Percentiles rank a stretch among this genome's conserved stretches.
Evolutionary conservation across 352 stramenopile genomes (phyloP).

Genomic region (Detonula confervacea): DNA sequence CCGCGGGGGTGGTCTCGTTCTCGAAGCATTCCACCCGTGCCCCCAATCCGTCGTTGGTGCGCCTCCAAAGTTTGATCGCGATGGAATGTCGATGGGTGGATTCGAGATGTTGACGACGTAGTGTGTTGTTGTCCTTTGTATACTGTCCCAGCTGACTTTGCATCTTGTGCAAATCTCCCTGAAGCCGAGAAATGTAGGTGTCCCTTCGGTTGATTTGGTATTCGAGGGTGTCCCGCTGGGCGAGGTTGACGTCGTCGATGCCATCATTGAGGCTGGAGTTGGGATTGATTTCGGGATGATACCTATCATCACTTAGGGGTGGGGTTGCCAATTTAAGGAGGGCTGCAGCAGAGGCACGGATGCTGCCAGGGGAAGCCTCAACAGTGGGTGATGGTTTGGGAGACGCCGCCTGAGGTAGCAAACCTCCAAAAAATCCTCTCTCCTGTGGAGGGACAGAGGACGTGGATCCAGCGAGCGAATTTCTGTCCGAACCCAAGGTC

Average conservation of each 20-base stretch:
- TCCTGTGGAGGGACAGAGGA: too few relatives aligned
- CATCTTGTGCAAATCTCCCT: slow-evolving; percentile 28
- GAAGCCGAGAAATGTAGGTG: slow-evolving; percentile 35
- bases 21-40: slow-evolving; percentile 46
- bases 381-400: neutral
- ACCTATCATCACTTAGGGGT: neutral
- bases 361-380: slow-evolving; percentile 17
- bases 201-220: slow-evolving; percentile 36
- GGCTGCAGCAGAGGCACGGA: slow-evolving; percentile 30
- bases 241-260: neutral
- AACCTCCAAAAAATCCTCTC: slow-evolving; percentile 13
- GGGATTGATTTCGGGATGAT: neutral
- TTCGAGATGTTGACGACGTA: slow-evolving; percentile 49
- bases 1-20: slow-evolving; percentile 34
- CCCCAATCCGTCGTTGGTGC: slow-evolving; percentile 50
- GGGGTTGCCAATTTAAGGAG: slow-evolving; percentile 30
- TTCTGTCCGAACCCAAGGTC: too few relatives aligned
- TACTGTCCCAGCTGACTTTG: slow-evolving; percentile 23
- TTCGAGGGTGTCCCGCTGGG: slow-evolving; percentile 31
- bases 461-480: too few relatives aligned
- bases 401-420: neutral
- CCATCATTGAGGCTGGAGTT: neutral
- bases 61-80: slow-evolving; percentile 38
- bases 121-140: slow-evolving; percentile 33
- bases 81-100: slow-evolving; percentile 44